Percentiles rank a stretch among this genome's conserved stretches.
Conservation (phyloP, 805 yeast genomes). For the Metschnikowia henanensis region DNA sequence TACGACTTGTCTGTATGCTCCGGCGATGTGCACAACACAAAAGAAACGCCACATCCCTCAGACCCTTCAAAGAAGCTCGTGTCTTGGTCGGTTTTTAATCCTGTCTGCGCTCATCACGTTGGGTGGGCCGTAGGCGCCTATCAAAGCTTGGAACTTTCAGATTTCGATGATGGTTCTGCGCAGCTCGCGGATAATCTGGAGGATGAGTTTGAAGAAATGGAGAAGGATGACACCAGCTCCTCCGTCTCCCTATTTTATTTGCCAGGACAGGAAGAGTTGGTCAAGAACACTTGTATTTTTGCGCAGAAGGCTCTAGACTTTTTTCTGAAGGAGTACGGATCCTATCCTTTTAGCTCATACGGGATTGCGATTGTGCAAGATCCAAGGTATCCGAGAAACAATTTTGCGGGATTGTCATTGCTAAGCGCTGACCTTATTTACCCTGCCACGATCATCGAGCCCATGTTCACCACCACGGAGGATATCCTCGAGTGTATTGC, state of each 20-base stretch:
- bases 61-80: conserved; percentile 75
- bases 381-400: conserved; percentile 28
- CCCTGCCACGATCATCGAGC: conserved; percentile 75
- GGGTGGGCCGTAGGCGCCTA: conserved; percentile 96
- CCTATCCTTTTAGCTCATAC: conserved; percentile 87
- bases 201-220: conserved; percentile 25
- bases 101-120: conserved; percentile 90
- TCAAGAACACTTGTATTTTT: conserved; percentile 72
- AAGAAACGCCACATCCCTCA: conserved; percentile 72
- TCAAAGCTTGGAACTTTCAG: conserved; percentile 56
- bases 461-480: conserved; percentile 70
- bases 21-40: conserved; percentile 66
- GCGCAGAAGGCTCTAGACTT: conserved; percentile 78
- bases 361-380: conserved; percentile 66
- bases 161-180: conserved; percentile 34
- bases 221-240: conserved; percentile 30
- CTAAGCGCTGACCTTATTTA: conserved; percentile 63
- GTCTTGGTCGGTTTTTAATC: conserved; percentile 71
- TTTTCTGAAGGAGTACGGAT: conserved; percentile 85
- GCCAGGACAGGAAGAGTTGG: conserved; percentile 56
- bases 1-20: conserved; percentile 63
- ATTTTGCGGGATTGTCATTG: conserved; percentile 75
- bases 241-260: conserved; percentile 59
- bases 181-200: conserved; percentile 31
- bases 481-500: conserved; percentile 69